A percentile compares a stretch with the other conserved stretches of the same genome.
These are phyloP conservation scores for Solanum verrucosum DNA, from an alignment of 257 asterid genomes.

Conservation along the genomic window DNA sequence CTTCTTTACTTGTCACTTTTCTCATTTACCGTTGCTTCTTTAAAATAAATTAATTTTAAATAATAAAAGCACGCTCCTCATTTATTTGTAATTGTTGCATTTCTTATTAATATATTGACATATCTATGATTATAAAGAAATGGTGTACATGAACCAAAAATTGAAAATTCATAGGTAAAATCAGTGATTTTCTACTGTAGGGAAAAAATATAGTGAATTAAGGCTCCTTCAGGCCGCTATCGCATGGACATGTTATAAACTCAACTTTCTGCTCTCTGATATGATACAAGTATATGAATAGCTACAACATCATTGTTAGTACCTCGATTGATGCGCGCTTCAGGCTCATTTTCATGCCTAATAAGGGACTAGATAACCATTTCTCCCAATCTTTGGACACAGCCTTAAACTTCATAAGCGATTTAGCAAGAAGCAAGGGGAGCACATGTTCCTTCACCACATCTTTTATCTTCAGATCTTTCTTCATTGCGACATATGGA, in stretches of 20 bases:
- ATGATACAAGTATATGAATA: slow-evolving; percentile 15
- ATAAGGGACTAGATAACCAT: slow-evolving; percentile 19
- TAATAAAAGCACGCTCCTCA: no score
- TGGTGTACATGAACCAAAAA: not conserved
- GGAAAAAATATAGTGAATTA: not conserved
- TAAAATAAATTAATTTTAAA: no score
- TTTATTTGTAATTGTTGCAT: no score
- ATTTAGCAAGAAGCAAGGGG: slow-evolving; percentile 41
- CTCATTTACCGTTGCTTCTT: no score
- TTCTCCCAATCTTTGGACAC: slow-evolving; percentile 43
- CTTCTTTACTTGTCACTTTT: not conserved
- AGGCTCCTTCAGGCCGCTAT: not conserved
- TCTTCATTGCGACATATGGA: not conserved
- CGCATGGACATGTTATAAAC: not conserved
- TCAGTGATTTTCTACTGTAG: not conserved
- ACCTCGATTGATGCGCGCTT: slow-evolving; percentile 5
- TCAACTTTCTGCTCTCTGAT: slow-evolving; percentile 5
- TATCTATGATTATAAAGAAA: no score
- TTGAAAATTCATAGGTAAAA: not conserved
- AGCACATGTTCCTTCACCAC: slow-evolving; percentile 18
- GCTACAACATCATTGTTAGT: slow-evolving; percentile 20
- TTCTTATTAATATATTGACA: no score
- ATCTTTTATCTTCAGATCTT: slow-evolving; percentile 6
- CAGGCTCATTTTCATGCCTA: slow-evolving; percentile 24
- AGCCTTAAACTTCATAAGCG: slow-evolving; percentile 18